phyloP scores from a whole-genome alignment of 164 flowering plant genomes.

The Cinnamomum micranthum region DNA sequence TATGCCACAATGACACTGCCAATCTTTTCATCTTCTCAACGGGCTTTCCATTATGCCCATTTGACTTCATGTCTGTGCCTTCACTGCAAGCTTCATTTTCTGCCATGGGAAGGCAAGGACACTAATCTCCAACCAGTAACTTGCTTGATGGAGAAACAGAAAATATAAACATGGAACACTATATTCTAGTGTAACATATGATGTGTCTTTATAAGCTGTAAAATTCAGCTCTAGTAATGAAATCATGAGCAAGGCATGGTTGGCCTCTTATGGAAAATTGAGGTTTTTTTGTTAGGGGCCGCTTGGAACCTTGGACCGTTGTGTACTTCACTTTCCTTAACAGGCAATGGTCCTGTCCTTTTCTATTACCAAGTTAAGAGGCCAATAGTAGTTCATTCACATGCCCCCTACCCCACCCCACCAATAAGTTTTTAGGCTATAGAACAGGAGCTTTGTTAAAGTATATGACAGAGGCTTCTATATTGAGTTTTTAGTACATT shows the following conservation, averaged over 20 bases:
- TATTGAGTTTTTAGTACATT: no score
- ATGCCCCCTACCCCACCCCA: no score
- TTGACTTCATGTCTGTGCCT: not conserved
- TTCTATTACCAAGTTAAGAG: no score
- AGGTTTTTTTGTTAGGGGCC: not conserved
- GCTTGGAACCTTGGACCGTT: constrained; percentile 5
- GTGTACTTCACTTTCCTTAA: constrained; percentile 8
- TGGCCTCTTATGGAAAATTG: not conserved
- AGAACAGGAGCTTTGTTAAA: no score
- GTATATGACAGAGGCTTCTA: no score
- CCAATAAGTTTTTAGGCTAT: no score
- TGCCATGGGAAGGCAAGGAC: constrained; percentile 10
- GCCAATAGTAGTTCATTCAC: no score
- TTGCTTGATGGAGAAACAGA: not conserved
- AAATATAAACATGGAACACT: not conserved
- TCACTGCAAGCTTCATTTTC: constrained; percentile 7
- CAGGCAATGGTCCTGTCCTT: not conserved
- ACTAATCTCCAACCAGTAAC: not conserved
- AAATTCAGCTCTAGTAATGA: constrained; percentile 3
- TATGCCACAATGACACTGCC: constrained; percentile 23
- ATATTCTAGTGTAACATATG: not conserved
- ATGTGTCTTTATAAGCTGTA: not conserved
- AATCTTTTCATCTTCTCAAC: constrained; percentile 23
- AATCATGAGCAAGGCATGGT: constrained; percentile 5
- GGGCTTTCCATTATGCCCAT: not conserved